Conservation (phyloP, 306 rosid species). For the Arachis stenosperma region DNA sequence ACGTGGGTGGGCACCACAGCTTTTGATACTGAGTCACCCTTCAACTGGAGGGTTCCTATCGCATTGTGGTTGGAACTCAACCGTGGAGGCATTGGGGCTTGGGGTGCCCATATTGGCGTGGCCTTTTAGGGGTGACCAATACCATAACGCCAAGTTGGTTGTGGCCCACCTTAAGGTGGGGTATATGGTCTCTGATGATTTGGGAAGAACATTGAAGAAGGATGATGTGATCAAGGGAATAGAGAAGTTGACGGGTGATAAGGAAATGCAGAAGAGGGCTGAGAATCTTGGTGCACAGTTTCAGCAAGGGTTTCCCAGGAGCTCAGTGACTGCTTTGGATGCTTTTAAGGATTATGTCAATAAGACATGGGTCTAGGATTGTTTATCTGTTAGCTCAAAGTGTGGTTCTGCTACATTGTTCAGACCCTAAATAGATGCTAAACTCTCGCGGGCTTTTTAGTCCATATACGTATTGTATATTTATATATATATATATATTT, state of each 20-base stretch:
- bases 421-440: background rate
- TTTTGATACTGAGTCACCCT: slow-evolving; percentile 69
- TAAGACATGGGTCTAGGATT: background rate
- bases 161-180: slow-evolving; percentile 55
- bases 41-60: slow-evolving; percentile 77
- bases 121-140: slow-evolving; percentile 75
- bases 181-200: slow-evolving; percentile 43
- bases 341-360: slow-evolving; percentile 34
- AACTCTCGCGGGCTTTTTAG: background rate
- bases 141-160: slow-evolving; percentile 52
- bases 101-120: slow-evolving; percentile 70
- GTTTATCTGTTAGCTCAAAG: background rate
- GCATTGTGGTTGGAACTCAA: slow-evolving; percentile 80
- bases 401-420: background rate
- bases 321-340: slow-evolving; percentile 55
- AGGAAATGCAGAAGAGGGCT: slow-evolving; percentile 45
- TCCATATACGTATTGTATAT: too few relatives aligned
- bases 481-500: too few relatives aligned
- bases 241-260: slow-evolving; percentile 49
- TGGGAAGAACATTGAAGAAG: slow-evolving; percentile 37
- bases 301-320: slow-evolving; percentile 54
- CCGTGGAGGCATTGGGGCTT: slow-evolving; percentile 62
- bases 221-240: slow-evolving; percentile 54
- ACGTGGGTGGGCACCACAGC: slow-evolving; percentile 77
- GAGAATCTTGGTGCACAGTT: slow-evolving; percentile 40